phyloP scores from a whole-genome alignment of 768 basidiomycete genomes.

The Suillus bovinus region DNA sequence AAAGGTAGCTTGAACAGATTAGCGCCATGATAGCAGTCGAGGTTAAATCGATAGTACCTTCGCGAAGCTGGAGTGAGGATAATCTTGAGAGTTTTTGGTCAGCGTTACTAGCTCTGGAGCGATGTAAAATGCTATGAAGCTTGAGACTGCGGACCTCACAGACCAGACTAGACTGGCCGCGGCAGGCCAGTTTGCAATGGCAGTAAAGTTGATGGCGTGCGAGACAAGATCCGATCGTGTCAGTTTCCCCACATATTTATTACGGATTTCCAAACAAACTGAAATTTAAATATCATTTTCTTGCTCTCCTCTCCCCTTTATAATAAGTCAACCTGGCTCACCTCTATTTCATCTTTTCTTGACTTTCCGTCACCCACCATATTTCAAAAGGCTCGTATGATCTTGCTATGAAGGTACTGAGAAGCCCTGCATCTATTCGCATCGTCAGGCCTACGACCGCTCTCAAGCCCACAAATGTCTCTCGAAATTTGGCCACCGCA shows the following conservation, averaged over 20 bases:
- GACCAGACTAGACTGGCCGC: not conserved
- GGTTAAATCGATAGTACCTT: not conserved
- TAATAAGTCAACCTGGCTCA: slow-evolving; percentile 6
- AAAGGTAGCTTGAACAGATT: not conserved
- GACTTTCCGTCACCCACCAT: slow-evolving; percentile 1
- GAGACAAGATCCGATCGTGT: slow-evolving; percentile 9
- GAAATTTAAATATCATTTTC: not conserved
- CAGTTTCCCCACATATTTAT: slow-evolving; percentile 18
- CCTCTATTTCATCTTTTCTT: slow-evolving; percentile 11
- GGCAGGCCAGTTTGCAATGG: too few relatives aligned
- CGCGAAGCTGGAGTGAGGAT: not conserved
- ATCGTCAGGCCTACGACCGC: slow-evolving; percentile 9
- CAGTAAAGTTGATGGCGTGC: too few relatives aligned
- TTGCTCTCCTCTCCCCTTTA: not conserved
- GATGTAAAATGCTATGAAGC: not conserved
- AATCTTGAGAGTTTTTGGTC: not conserved
- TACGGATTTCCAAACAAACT: not conserved
- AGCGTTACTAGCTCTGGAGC: not conserved
- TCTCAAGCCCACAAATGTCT: slow-evolving; percentile 4
- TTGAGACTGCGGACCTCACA: not conserved
- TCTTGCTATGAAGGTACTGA: slow-evolving; percentile 13
- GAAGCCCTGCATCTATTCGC: slow-evolving; percentile 2
- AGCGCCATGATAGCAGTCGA: not conserved
- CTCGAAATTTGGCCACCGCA: slow-evolving; percentile 12
- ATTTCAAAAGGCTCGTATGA: slow-evolving; percentile 1